A percentile compares a stretch with the other conserved stretches of the same genome.
These are phyloP conservation scores for Teratosphaeria gauchensis DNA, from an alignment of 2,329 filamentous ascomycete species.

Conservation along the genomic window DNA sequence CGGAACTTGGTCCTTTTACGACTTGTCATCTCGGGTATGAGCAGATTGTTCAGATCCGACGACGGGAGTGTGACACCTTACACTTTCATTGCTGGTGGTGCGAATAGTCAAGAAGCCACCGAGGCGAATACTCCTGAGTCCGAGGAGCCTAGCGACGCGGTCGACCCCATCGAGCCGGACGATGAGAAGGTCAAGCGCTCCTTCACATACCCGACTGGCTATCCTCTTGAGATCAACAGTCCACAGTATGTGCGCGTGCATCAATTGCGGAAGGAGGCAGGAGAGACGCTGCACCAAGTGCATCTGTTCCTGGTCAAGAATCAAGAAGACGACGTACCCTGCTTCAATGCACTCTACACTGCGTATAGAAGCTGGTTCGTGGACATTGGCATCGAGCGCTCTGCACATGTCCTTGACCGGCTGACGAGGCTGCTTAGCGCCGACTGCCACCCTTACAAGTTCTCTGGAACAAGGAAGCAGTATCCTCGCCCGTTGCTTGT, in stretches of 20 bases:
- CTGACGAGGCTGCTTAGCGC: constrained; percentile 74
- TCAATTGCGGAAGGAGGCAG: constrained; percentile 67
- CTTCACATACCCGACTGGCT: constrained; percentile 83
- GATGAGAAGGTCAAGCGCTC: constrained; percentile 77
- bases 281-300: constrained; percentile 69
- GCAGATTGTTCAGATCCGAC: constrained; percentile 73
- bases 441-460: constrained; percentile 87
- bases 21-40: constrained; percentile 82
- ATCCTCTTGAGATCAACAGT: constrained; percentile 58
- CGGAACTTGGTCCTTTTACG: constrained; percentile 79
- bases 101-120: constrained; percentile 35
- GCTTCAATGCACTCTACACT: constrained; percentile 85
- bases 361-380: constrained; percentile 96
- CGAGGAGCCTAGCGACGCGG: constrained; percentile 39
- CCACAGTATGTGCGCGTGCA: constrained; percentile 68
- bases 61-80: constrained; percentile 29
- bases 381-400: constrained; percentile 91
- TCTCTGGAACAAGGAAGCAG: constrained; percentile 81
- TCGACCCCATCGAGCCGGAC: constrained; percentile 46
- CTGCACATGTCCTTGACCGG: constrained; percentile 83
- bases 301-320: constrained; percentile 74
- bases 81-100: constrained; percentile 13
- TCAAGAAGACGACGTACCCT: constrained; percentile 91
- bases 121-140: constrained; percentile 38
- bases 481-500: constrained; percentile 90